Percentiles rank a stretch among this genome's conserved stretches.
These are phyloP conservation scores for Rhizopus delemar DNA, from an alignment of 371 early-diverging fungal species.

Conservation along the genomic window DNA sequence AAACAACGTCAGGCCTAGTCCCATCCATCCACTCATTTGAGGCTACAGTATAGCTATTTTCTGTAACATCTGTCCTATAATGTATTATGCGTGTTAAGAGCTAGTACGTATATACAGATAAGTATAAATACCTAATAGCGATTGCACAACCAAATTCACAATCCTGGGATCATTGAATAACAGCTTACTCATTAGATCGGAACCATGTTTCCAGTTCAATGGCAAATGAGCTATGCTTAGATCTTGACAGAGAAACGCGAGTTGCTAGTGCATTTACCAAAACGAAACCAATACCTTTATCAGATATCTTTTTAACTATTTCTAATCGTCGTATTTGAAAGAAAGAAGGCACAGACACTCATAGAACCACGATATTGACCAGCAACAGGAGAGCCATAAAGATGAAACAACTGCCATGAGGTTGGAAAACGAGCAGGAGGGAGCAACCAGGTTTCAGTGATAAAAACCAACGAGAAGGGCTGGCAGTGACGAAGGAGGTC, in stretches of 20 bases:
- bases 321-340: too few relatives aligned
- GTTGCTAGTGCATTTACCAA: constrained; percentile 5
- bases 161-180: constrained; percentile 15
- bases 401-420: constrained; percentile 19
- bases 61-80: constrained; percentile 18
- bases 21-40: constrained; percentile 17
- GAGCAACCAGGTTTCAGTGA: constrained; percentile 22
- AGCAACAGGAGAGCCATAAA: constrained; percentile 7
- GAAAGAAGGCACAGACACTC: constrained; percentile 3
- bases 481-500: not conserved
- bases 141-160: constrained; percentile 19
- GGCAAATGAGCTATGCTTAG: constrained; percentile 9
- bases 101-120: constrained; percentile 11
- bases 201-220: constrained; percentile 9
- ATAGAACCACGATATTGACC: not conserved
- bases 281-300: constrained; percentile 14
- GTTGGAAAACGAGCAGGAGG: constrained; percentile 1
- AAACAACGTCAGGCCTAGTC: constrained; percentile 11
- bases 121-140: constrained; percentile 18
- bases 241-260: constrained; percentile 16
- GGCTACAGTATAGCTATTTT: constrained; percentile 12
- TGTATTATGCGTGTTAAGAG: constrained; percentile 11
- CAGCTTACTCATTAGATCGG: constrained; percentile 16
- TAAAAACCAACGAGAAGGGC: not conserved
- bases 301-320: too few relatives aligned